A percentile compares a stretch with the other conserved stretches of the same genome.
Conservation (phyloP, 1,139 yeast species). For the Williopsis jadinii region DNA sequence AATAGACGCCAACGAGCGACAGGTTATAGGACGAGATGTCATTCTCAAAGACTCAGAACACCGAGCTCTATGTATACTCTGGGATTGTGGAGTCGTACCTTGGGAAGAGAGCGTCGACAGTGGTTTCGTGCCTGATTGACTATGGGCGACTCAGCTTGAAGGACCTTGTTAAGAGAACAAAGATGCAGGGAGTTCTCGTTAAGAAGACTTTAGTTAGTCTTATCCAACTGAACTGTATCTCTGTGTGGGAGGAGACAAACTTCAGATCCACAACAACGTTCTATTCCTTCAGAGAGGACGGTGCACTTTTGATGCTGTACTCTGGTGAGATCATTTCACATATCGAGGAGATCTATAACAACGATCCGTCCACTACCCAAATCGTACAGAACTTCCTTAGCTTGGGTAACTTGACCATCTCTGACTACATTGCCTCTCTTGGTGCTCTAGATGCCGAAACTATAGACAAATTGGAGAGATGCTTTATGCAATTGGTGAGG, state of each 20-base stretch:
- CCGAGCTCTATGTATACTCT: conserved; percentile 52
- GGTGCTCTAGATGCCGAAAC: conserved; percentile 26
- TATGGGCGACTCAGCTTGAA: conserved; percentile 50
- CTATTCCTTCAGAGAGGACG: conserved; percentile 60
- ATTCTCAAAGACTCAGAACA: conserved; percentile 44
- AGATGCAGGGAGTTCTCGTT: conserved; percentile 37
- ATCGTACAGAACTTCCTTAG: conserved; percentile 65
- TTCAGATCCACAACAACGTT: conserved; percentile 31
- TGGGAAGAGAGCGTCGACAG: conserved; percentile 57
- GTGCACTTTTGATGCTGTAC: conserved; percentile 58
- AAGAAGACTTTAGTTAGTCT: conserved; percentile 57
- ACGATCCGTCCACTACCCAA: conserved; percentile 41
- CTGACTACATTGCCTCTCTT: conserved; percentile 46
- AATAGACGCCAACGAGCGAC: no score
- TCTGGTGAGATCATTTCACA: conserved; percentile 68
- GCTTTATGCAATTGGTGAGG: conserved; percentile 39
- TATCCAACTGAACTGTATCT: conserved; percentile 59
- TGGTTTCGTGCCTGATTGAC: conserved; percentile 48
- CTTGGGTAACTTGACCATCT: conserved; percentile 55
- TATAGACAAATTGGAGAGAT: conserved; percentile 22
- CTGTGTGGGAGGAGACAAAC: conserved; percentile 40
- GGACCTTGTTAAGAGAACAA: conserved; percentile 38
- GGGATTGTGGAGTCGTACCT: conserved; percentile 46
- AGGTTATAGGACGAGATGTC: conserved; percentile 6
- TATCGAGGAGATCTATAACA: conserved; percentile 37